A percentile compares a stretch with the other conserved stretches of the same genome.
These are phyloP conservation scores for Rhynchospora breviuscula DNA, from an alignment of 176 grass and related monocot species.

Conservation along the genomic window DNA sequence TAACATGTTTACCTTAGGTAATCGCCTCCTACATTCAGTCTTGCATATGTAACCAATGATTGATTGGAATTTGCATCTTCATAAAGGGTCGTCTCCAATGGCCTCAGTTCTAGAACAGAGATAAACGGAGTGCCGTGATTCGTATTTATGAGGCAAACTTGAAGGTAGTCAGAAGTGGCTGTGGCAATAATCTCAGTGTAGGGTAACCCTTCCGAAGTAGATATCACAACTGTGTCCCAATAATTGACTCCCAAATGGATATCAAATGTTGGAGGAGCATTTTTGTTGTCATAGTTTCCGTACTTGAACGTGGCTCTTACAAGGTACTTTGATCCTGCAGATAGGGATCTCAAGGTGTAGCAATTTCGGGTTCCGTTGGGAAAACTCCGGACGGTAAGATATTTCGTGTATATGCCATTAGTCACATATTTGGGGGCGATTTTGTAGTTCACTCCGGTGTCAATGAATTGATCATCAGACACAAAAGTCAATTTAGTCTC, in stretches of 20 bases:
- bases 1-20: too few species aligned
- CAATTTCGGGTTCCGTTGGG: constrained; percentile 31
- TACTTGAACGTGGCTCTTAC: constrained; percentile 41
- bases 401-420: not conserved
- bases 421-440: not conserved
- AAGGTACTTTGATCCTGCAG: constrained; percentile 38
- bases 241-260: constrained; percentile 36
- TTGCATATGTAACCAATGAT: too few species aligned
- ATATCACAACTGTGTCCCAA: constrained; percentile 31
- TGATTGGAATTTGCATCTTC: too few species aligned
- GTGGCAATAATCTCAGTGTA: constrained; percentile 35
- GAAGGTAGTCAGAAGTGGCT: constrained; percentile 35
- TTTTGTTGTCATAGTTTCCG: constrained; percentile 38
- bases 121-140: constrained; percentile 42
- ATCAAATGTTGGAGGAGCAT: constrained; percentile 36
- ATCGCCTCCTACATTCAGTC: too few species aligned
- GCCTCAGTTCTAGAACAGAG: not conserved
- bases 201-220: not conserved
- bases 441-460: constrained; percentile 13
- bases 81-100: too few species aligned
- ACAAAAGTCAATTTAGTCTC: not conserved
- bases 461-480: constrained; percentile 28
- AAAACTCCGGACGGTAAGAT: constrained; percentile 29
- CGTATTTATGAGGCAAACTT: constrained; percentile 42
- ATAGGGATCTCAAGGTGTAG: constrained; percentile 40